phyloP scores from a whole-genome alignment of 805 yeast genomes.

The Saccharomycopsis schoenii region DNA sequence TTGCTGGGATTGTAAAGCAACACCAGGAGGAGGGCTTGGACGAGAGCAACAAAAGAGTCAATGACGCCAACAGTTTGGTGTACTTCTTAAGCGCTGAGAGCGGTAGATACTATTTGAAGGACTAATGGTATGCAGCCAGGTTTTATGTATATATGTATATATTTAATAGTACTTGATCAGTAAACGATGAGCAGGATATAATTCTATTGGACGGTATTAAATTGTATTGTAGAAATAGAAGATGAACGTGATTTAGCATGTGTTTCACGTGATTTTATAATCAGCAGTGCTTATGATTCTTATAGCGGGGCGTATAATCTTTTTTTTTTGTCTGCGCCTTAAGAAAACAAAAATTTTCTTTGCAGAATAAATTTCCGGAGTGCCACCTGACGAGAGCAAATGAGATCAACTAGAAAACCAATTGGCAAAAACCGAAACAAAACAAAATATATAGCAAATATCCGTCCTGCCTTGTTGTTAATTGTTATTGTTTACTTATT shows the following conservation, averaged over 20 bases:
- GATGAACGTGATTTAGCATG: no score
- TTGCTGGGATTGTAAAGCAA: constrained; percentile 35
- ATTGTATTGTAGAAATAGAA: no score
- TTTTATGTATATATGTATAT: no score
- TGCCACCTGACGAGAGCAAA: background rate
- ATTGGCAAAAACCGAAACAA: background rate
- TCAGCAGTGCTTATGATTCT: no score
- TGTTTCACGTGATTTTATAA: no score
- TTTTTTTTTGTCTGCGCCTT: background rate
- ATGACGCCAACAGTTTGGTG: constrained; percentile 30
- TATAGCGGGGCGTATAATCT: background rate
- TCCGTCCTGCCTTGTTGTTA: constrained; percentile 2
- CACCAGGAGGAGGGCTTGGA: constrained; percentile 20
- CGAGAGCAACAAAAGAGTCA: constrained; percentile 20
- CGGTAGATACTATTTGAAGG: constrained; percentile 27
- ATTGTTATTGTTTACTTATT: background rate
- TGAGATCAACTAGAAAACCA: background rate
- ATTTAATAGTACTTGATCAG: no score
- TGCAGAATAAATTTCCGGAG: background rate
- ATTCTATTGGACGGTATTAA: no score
- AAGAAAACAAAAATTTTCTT: background rate
- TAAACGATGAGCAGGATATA: no score
- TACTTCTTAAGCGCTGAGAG: constrained; percentile 40
- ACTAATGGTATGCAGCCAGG: background rate
- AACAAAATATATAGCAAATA: background rate